Conservation (phyloP, 2,329 filamentous ascomycete species). For the Diaporthe velutina region DNA sequence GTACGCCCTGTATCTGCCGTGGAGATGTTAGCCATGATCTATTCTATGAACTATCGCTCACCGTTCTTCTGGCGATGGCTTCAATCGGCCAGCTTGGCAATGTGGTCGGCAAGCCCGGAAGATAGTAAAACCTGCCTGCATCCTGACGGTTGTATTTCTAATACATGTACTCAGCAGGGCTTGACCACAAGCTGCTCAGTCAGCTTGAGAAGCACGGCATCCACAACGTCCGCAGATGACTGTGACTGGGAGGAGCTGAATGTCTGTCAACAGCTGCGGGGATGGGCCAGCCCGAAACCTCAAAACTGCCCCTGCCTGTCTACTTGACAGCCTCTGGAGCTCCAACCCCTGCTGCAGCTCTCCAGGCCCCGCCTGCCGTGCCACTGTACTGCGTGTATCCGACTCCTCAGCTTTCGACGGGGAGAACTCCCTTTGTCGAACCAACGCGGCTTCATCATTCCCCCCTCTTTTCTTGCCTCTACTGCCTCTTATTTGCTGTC, state of each 20-base stretch:
- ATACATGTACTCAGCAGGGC: background rate
- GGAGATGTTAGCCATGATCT: background rate
- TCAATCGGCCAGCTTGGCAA: background rate
- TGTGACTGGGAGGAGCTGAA: too few species aligned
- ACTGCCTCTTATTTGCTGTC: background rate
- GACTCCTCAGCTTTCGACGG: background rate
- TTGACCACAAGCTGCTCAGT: background rate
- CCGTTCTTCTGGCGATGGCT: background rate
- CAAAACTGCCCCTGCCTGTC: background rate
- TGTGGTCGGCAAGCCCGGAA: too few species aligned
- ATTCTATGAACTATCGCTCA: background rate
- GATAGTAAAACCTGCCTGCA: background rate
- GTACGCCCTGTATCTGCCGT: background rate
- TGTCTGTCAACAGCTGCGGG: background rate
- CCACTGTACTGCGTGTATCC: background rate
- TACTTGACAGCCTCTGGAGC: background rate
- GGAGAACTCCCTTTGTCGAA: background rate
- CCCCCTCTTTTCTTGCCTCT: background rate
- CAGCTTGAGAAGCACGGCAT: background rate
- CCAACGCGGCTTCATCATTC: background rate
- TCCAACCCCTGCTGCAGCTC: background rate
- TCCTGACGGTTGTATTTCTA: background rate
- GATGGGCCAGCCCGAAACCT: background rate
- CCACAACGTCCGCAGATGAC: too few species aligned
- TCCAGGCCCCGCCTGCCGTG: background rate